phyloP scores from a whole-genome alignment of 2,329 filamentous ascomycete species.

The Penicillium capsulatum region DNA sequence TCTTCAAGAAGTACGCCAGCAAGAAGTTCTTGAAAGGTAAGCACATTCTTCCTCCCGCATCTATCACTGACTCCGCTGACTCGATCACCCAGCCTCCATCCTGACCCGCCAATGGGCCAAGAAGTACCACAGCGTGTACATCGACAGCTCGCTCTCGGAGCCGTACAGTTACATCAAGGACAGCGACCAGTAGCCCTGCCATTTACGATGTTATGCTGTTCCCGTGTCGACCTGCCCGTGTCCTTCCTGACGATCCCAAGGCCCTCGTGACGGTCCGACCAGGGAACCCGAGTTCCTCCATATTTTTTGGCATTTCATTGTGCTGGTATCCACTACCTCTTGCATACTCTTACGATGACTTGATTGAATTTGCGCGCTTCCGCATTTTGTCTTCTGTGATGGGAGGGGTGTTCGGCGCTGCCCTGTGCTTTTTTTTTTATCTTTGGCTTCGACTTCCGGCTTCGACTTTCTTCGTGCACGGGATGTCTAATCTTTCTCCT shows the following conservation, averaged over 20 bases:
- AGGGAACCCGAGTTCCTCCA: slow-evolving; percentile 32
- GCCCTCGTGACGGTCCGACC: slow-evolving; percentile 18
- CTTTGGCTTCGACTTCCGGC: slow-evolving; percentile 16
- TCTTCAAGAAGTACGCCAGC: slow-evolving; percentile 99
- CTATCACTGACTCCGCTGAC: slow-evolving; percentile 18
- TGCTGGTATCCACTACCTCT: slow-evolving; percentile 39
- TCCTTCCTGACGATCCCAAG: slow-evolving; percentile 25
- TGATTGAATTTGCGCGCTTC: slow-evolving; percentile 33
- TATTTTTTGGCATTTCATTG: slow-evolving; percentile 41
- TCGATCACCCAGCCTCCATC: slow-evolving; percentile 66
- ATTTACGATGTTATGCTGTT: slow-evolving; percentile 26
- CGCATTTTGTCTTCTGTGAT: slow-evolving; percentile 33
- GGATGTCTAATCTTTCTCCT: slow-evolving; percentile 23
- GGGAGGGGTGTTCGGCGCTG: slow-evolving; percentile 34
- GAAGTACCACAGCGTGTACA: slow-evolving; percentile 55
- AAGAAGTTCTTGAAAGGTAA: slow-evolving; percentile 99
- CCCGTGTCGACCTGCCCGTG: slow-evolving; percentile 20
- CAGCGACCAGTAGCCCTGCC: slow-evolving; percentile 27
- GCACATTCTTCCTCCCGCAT: slow-evolving; percentile 20
- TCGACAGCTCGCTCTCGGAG: slow-evolving; percentile 31
- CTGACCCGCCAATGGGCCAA: slow-evolving; percentile 91
- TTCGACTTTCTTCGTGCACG: slow-evolving; percentile 18
- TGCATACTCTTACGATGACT: slow-evolving; percentile 41
- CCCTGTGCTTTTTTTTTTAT: slow-evolving; percentile 22
- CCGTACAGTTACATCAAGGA: slow-evolving; percentile 33